Conservation (phyloP, 1,139 yeast species). For the Yamadazyma friedrichii region DNA sequence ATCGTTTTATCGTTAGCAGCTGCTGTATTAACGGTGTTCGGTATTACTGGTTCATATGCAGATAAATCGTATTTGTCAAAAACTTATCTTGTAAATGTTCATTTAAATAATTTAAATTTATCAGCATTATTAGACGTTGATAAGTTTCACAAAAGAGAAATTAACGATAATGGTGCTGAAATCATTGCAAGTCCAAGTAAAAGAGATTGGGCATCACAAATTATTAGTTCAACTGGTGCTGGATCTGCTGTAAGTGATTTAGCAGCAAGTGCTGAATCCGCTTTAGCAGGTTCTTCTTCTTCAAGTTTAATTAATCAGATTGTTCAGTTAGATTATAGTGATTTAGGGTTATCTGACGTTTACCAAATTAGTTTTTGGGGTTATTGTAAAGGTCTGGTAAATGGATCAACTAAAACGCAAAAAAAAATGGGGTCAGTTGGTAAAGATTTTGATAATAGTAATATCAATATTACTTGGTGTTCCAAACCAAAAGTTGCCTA, state of each 20-base stretch:
- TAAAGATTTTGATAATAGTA: slow-evolving; percentile 26
- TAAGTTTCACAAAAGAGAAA: slow-evolving; percentile 10
- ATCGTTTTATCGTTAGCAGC: slow-evolving; percentile 36
- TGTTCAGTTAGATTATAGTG: slow-evolving; percentile 17
- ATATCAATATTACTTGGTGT: slow-evolving; percentile 54
- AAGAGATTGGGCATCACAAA: slow-evolving; percentile 17
- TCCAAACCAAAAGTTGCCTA: slow-evolving; percentile 48
- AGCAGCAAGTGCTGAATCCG: slow-evolving; percentile 8
- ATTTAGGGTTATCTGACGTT: slow-evolving; percentile 56
- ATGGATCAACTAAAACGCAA: slow-evolving; percentile 9
- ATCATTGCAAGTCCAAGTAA: slow-evolving; percentile 8
- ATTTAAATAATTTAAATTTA: slow-evolving; percentile 33
- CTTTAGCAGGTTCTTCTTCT: slow-evolving; percentile 12
- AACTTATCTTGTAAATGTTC: slow-evolving; percentile 39
- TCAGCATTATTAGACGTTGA: slow-evolving; percentile 25
- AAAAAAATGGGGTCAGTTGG: slow-evolving; percentile 14
- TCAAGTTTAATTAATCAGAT: slow-evolving; percentile 17
- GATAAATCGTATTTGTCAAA: slow-evolving; percentile 34
- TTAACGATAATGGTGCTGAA: background rate
- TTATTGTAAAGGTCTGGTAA: slow-evolving; percentile 58
- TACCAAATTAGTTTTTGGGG: slow-evolving; percentile 73
- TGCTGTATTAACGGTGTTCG: slow-evolving; percentile 36
- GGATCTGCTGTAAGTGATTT: slow-evolving; percentile 5
- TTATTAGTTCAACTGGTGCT: slow-evolving; percentile 15
- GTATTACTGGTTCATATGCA: slow-evolving; percentile 42